phyloP scores from a whole-genome alignment of 306 rosid genomes.

The Bauhinia variegata region DNA sequence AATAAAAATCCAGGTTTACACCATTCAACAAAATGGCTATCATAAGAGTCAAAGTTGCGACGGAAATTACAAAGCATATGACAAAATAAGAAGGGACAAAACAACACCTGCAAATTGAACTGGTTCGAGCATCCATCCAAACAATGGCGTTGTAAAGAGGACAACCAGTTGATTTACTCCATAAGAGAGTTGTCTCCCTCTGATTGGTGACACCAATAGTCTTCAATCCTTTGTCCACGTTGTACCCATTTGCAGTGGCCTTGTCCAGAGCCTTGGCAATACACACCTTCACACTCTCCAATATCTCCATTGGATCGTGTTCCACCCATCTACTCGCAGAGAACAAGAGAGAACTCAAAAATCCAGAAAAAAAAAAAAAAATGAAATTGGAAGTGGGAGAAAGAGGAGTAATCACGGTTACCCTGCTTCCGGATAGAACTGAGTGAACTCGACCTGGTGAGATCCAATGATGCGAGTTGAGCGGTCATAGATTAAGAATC shows the following conservation, averaged over 20 bases:
- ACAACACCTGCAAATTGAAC: slow-evolving; percentile 73
- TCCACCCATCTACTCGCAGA: slow-evolving; percentile 75
- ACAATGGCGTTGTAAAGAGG: slow-evolving; percentile 88
- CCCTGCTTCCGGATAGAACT: slow-evolving; percentile 85
- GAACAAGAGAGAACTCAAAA: background rate
- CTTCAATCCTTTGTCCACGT: slow-evolving; percentile 72
- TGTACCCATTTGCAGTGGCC: slow-evolving; percentile 79
- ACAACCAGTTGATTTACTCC: slow-evolving; percentile 90
- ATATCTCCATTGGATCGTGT: slow-evolving; percentile 85
- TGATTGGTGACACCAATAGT: slow-evolving; percentile 91
- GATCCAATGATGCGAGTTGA: slow-evolving; percentile 53
- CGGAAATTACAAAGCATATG: background rate
- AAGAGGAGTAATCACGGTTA: slow-evolving; percentile 17
- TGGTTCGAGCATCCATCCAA: slow-evolving; percentile 95
- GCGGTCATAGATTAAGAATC: slow-evolving; percentile 75
- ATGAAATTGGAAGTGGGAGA: background rate
- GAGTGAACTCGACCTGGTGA: slow-evolving; percentile 93
- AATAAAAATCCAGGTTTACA: background rate
- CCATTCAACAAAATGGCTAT: background rate
- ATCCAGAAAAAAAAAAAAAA: background rate
- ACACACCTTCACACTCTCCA: slow-evolving; percentile 78
- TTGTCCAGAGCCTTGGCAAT: slow-evolving; percentile 74
- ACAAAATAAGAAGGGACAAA: background rate
- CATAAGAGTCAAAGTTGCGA: background rate
- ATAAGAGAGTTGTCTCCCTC: slow-evolving; percentile 85